Conservation (phyloP, 2,329 filamentous ascomycete species). For the Claviceps sp. region DNA sequence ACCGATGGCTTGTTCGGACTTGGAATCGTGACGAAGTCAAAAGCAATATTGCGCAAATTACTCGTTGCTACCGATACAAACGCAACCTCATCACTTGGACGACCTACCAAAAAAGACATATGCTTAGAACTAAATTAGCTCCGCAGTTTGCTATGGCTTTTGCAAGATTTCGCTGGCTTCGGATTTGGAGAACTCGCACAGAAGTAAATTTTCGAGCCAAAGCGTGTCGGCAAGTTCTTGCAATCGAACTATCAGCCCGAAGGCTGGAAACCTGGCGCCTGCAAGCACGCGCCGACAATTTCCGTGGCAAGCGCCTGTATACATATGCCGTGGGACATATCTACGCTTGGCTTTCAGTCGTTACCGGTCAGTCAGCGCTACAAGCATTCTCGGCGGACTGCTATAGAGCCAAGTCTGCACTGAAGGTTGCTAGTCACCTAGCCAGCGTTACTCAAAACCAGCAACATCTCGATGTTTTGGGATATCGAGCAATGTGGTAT, state of each 20-base stretch:
- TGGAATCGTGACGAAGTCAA: background rate
- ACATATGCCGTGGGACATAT: slow-evolving; percentile 14
- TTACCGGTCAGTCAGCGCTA: background rate
- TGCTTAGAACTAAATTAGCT: slow-evolving; percentile 4
- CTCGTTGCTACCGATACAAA: background rate
- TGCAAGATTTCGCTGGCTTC: slow-evolving; percentile 13
- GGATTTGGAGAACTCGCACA: slow-evolving; percentile 19
- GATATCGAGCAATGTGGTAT: slow-evolving; percentile 17
- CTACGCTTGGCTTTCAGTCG: slow-evolving; percentile 15
- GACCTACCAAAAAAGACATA: background rate
- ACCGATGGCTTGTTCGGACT: background rate
- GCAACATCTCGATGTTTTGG: slow-evolving; percentile 10
- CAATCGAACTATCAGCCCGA: slow-evolving; percentile 10
- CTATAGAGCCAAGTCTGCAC: background rate
- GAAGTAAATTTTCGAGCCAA: slow-evolving; percentile 15
- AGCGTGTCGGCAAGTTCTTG: slow-evolving; percentile 10
- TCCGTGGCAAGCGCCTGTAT: slow-evolving; percentile 21
- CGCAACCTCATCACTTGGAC: background rate
- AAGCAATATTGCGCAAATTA: background rate
- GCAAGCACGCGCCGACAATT: slow-evolving; percentile 19
- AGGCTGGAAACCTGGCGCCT: slow-evolving; percentile 21
- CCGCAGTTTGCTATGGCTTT: slow-evolving; percentile 8
- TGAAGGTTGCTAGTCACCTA: background rate
- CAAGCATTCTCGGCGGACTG: background rate
- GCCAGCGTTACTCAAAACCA: background rate